phyloP scores from a whole-genome alignment of 352 stramenopile genomes.

The Pythium brachiatum region DNA sequence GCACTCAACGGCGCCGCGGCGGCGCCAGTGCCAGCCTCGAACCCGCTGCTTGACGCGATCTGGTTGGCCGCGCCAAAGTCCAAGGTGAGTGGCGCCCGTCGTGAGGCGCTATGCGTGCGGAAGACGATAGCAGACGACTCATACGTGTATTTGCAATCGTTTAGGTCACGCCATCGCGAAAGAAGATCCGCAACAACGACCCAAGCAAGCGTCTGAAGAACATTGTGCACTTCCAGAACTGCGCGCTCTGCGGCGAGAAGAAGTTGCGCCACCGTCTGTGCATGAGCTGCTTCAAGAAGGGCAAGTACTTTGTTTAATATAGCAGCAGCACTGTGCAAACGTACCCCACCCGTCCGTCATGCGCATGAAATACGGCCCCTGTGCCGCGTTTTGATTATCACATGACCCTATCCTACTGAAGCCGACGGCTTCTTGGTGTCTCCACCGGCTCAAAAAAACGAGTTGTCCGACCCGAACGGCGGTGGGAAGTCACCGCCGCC shows the following conservation, averaged over 20 bases:
- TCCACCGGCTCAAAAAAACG: conserved; percentile 49
- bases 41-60: conserved; percentile 67
- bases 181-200: conserved; percentile 88
- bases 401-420: neutral
- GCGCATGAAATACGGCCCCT: neutral
- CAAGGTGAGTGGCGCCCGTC: conserved; percentile 48
- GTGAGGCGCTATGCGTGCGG: neutral
- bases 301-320: conserved; percentile 86
- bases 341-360: neutral
- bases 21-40: conserved; percentile 33
- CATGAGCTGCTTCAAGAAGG: conserved; percentile 92
- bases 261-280: conserved; percentile 86
- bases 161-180: conserved; percentile 82
- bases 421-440: neutral
- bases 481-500: conserved; percentile 30
- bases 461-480: conserved; percentile 63
- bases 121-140: neutral
- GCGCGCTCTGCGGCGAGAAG: conserved; percentile 80
- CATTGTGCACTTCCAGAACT: conserved; percentile 89
- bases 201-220: conserved; percentile 87
- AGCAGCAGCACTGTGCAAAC: conserved; percentile 16
- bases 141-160: conserved; percentile 7
- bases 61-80: conserved; percentile 86
- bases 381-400: neutral
- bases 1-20: conserved; percentile 31